Base-by-base conservation (phyloP, 805 yeast species). In the Metschnikowia arizonensis region DNA sequence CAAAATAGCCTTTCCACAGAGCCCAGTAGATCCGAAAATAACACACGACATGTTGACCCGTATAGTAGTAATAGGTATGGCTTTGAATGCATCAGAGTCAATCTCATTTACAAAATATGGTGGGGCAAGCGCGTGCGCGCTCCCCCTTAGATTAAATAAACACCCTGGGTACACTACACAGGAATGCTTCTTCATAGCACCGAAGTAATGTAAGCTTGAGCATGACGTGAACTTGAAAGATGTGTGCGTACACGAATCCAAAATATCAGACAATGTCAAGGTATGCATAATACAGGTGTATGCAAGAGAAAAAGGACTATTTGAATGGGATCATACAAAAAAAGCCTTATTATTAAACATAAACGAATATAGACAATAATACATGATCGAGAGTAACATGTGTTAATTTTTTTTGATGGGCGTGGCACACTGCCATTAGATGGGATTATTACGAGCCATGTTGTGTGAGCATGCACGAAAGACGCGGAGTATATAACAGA, bases 21-120 rank as follows among this genome's bases (percentile, higher is more conserved):
- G 65, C 2, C 96, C 96, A 1, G 96, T 88, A 24, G 89, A 76
- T 2, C 96, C 96, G 35, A 86, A 50, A 7, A 60, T 42, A 40
- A 58, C 52, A 19, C 57, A 50, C 12, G 52, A 49, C 49, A 49
- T 49, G 28, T 21, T 23, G 38, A 23, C 14, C 4, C 5, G 28
- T 23, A 11, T 9, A 8, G 10, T 18, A 15, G 36, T 15, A 12
- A 19, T 33, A 17, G 12, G 18, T 31, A 31, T 29, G 31, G 31
- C 18, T 30, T n/a, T 30, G 24, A 14, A 18, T 9, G 33, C 11
- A 18, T 12, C 18, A 8, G 18, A 14, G 18, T n/a, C n/a, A 14
- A 18, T 30, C 8, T 11, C 14, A 14, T 4, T 30, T 14, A 4
- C 18, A 8, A 30, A 11, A 30, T 14, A 5, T n/a, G 11, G 33